Evolutionary conservation across 1,284 basidiomycete species (phyloP).

Genomic region (Moesziomyces sp.): DNA sequence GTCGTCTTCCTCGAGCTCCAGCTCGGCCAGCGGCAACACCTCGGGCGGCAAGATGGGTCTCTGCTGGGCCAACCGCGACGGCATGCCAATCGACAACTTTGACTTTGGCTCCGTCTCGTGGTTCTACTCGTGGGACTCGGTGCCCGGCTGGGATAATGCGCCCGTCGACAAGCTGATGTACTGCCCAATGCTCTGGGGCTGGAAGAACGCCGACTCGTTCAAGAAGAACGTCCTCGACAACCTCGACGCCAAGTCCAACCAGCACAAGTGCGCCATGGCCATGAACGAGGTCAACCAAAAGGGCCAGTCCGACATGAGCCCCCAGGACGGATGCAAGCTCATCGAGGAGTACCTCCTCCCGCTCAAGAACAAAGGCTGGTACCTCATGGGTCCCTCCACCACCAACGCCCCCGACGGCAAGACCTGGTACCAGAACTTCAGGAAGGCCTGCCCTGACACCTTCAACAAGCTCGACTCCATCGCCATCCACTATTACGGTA

Average conservation of each 20-base stretch:
- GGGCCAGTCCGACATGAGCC: conserved; percentile 56
- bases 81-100: conserved; percentile 55
- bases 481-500: conserved; percentile 63
- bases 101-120: conserved; percentile 48
- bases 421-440: conserved; percentile 56
- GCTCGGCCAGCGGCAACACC: conserved; percentile 10
- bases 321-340: conserved; percentile 43
- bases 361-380: conserved; percentile 58
- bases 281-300: conserved; percentile 63
- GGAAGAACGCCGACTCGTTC: conserved; percentile 47
- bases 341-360: conserved; percentile 56
- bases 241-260: conserved; percentile 44
- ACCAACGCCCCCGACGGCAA: conserved; percentile 52
- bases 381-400: conserved; percentile 58
- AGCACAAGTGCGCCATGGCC: conserved; percentile 57
- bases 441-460: conserved; percentile 38
- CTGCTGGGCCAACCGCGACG: conserved; percentile 54
- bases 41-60: conserved; percentile 56
- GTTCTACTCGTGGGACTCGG: conserved; percentile 58
- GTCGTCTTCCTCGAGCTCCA: conserved; percentile 23
- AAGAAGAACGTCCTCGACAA: conserved; percentile 48
- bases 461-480: conserved; percentile 57
- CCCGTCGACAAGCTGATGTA: conserved; percentile 55
- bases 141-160: conserved; percentile 47
- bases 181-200: conserved; percentile 65